Percentiles rank a stretch among this genome's conserved stretches.
phyloP scores from a whole-genome alignment of 176 grass and related monocot genomes.

The Elymus sibiricus region DNA sequence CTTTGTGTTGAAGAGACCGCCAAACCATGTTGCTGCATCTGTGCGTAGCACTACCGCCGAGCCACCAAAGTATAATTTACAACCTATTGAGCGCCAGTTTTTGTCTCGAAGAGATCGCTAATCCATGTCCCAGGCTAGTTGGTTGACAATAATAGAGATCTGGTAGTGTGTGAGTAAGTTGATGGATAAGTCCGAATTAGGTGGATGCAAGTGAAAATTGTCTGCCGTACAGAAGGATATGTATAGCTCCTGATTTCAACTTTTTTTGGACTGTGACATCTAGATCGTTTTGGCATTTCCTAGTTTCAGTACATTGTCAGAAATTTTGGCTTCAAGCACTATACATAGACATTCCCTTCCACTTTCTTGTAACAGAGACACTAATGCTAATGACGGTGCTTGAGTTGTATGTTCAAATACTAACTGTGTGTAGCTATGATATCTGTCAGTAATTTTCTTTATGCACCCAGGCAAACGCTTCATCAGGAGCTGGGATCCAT shows the following conservation, averaged over 20 bases:
- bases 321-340: not conserved
- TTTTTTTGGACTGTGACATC: not conserved
- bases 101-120: not conserved
- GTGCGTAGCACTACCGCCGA: not conserved
- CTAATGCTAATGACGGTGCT: no score
- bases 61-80: not conserved
- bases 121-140: not conserved
- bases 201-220: not conserved
- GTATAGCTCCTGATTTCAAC: not conserved
- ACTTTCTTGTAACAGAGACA: no score
- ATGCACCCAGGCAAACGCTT: conserved; percentile 47
- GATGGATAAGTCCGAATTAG: not conserved
- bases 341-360: no score
- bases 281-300: not conserved
- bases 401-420: not conserved
- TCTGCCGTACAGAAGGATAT: not conserved
- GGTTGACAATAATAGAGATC: not conserved
- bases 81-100: not conserved
- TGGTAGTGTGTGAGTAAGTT: not conserved
- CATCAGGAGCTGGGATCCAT: conserved; percentile 68
- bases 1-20: not conserved
- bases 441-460: not conserved
- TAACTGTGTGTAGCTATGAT: not conserved
- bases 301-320: not conserved
- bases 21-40: not conserved